Percentiles rank a stretch among this genome's conserved stretches.
These are phyloP conservation scores for Chimonanthus praecox DNA, from an alignment of 164 flowering plant genomes.

Conservation along the genomic window DNA sequence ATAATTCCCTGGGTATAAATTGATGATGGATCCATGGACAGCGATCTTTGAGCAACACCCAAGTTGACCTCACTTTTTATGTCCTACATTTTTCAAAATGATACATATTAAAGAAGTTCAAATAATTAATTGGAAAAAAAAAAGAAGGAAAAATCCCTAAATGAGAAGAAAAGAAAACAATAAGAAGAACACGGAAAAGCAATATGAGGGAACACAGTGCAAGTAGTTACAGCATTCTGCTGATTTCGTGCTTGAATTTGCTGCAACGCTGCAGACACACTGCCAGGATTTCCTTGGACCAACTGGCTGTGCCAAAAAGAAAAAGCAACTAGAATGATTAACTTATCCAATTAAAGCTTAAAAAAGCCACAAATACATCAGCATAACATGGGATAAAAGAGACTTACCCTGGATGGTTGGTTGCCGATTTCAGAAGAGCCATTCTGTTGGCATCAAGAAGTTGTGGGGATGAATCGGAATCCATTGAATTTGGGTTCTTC, in stretches of 20 bases:
- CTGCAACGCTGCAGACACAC: slow-evolving; percentile 68
- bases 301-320: slow-evolving; percentile 63
- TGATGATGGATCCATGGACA: slow-evolving; percentile 80
- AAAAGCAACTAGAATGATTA: slow-evolving; percentile 12
- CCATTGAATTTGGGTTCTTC: slow-evolving; percentile 69
- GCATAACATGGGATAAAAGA: neutral
- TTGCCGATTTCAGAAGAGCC: slow-evolving; percentile 72
- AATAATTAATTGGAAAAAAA: neutral
- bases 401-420: slow-evolving; percentile 65
- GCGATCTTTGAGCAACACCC: slow-evolving; percentile 53
- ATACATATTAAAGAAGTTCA: slow-evolving; percentile 1
- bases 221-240: slow-evolving; percentile 45
- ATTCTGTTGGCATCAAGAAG: slow-evolving; percentile 74
- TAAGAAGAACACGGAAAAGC: neutral
- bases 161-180: neutral
- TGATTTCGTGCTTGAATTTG: slow-evolving; percentile 74
- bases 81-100: slow-evolving; percentile 42
- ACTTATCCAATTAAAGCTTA: neutral
- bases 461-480: slow-evolving; percentile 59
- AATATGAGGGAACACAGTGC: slow-evolving; percentile 4
- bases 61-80: slow-evolving; percentile 61
- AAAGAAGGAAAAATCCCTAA: neutral
- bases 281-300: slow-evolving; percentile 66
- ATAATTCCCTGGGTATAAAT: slow-evolving; percentile 74
- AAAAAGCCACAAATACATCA: neutral